These are phyloP conservation scores for Penicillium sp. DNA, from an alignment of 2,329 filamentous ascomycete species.

Conservation along the genomic window DNA sequence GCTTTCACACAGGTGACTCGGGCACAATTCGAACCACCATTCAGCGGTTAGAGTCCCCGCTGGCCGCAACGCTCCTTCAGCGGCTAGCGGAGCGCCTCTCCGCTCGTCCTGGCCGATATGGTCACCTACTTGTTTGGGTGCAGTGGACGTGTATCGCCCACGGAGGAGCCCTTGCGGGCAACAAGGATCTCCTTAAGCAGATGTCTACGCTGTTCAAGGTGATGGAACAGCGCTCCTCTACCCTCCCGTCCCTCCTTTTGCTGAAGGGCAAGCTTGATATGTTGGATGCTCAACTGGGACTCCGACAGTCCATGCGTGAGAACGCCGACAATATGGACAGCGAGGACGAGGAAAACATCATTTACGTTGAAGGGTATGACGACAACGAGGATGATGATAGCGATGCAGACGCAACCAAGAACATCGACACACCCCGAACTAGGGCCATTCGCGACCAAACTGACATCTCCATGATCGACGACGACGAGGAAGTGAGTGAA, in stretches of 20 bases:
- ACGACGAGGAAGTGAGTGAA: slow-evolving; percentile 40
- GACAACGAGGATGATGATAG: slow-evolving; percentile 55
- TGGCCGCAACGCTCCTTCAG: slow-evolving; percentile 78
- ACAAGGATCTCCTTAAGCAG: slow-evolving; percentile 80
- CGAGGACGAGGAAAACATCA: slow-evolving; percentile 72
- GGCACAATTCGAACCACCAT: slow-evolving; percentile 85
- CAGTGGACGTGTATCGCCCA: slow-evolving; percentile 94
- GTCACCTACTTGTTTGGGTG: slow-evolving; percentile 91
- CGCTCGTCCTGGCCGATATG: slow-evolving; percentile 83
- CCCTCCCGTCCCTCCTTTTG: slow-evolving; percentile 79
- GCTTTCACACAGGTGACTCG: slow-evolving; percentile 79
- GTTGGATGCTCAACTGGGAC: slow-evolving; percentile 84
- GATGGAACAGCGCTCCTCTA: slow-evolving; percentile 81
- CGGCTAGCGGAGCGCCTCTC: slow-evolving; percentile 88
- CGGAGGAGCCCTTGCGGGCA: slow-evolving; percentile 85
- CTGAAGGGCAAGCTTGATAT: slow-evolving; percentile 96
- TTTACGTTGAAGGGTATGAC: slow-evolving; percentile 86
- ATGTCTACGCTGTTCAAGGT: slow-evolving; percentile 83
- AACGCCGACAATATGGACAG: slow-evolving; percentile 45
- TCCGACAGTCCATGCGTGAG: slow-evolving; percentile 72
- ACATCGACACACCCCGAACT: slow-evolving; percentile 36
- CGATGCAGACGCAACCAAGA: slow-evolving; percentile 35
- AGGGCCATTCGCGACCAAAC: slow-evolving; percentile 44
- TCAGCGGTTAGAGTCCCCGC: slow-evolving; percentile 82
- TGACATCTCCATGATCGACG: slow-evolving; percentile 49